Evolutionary conservation across 768 basidiomycete species (phyloP).

Genomic region (Mycena albidolilacea): DNA sequence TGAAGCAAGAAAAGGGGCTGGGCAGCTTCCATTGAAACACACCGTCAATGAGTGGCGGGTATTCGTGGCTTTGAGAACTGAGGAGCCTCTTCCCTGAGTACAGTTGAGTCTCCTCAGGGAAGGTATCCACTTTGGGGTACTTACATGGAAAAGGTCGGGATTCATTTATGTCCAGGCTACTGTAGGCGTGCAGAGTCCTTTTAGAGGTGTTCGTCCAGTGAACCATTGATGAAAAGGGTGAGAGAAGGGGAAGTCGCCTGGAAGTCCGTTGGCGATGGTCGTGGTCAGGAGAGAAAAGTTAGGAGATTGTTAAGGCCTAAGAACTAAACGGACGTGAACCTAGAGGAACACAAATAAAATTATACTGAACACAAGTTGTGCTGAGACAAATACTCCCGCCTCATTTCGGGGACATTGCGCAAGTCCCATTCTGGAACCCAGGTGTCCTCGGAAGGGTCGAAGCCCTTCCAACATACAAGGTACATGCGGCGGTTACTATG

Average conservation of each 20-base stretch:
- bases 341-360: too few species aligned
- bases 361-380: background rate
- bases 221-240: too few species aligned
- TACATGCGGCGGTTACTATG: background rate
- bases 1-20: background rate
- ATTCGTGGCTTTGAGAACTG: background rate
- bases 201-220: too few species aligned
- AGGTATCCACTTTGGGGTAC: too few species aligned
- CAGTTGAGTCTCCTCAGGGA: background rate
- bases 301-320: too few species aligned
- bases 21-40: background rate
- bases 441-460: background rate
- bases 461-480: background rate
- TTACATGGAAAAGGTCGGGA: too few species aligned
- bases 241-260: too few species aligned
- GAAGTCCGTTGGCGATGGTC: too few species aligned
- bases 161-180: too few species aligned
- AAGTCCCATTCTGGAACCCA: background rate
- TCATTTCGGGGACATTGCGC: background rate
- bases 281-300: too few species aligned
- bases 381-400: background rate
- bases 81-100: background rate
- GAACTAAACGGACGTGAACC: too few species aligned
- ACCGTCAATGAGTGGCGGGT: background rate
- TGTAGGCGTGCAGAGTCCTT: too few species aligned